These are phyloP conservation scores for Dalbergia oliveri DNA, from an alignment of 306 rosid species.

Conservation along the genomic window DNA sequence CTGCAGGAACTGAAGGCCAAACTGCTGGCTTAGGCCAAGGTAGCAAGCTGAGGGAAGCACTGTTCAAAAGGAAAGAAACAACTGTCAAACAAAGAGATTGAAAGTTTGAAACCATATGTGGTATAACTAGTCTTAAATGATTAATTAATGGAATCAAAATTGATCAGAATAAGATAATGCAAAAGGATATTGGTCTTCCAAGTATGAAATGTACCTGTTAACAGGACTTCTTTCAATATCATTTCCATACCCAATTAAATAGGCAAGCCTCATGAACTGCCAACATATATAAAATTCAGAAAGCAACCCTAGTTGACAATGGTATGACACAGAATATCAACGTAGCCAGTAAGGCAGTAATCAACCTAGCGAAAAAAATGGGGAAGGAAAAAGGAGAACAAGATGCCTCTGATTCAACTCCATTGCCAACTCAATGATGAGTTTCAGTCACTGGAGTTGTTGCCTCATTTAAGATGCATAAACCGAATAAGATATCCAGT, in stretches of 20 bases:
- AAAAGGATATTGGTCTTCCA: slow-evolving; percentile 21
- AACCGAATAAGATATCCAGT: slow-evolving; percentile 32
- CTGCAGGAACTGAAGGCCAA: slow-evolving; percentile 94
- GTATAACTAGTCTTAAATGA: slow-evolving; percentile 28
- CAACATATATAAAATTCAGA: slow-evolving; percentile 55
- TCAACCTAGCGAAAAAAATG: slow-evolving; percentile 22
- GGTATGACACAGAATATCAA: slow-evolving; percentile 33
- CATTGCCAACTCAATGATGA: slow-evolving; percentile 31
- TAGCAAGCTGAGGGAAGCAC: slow-evolving; percentile 96
- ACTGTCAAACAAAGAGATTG: slow-evolving; percentile 18
- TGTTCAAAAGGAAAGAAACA: slow-evolving; percentile 54
- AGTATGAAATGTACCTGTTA: slow-evolving; percentile 73
- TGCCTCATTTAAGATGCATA: slow-evolving; percentile 40
- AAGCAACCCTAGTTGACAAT: slow-evolving; percentile 35
- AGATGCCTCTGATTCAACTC: slow-evolving; percentile 38
- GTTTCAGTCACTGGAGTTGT: slow-evolving; percentile 34
- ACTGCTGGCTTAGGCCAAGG: slow-evolving; percentile 98
- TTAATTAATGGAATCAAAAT: slow-evolving; percentile 23
- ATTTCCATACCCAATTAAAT: slow-evolving; percentile 88
- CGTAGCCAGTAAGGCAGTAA: slow-evolving; percentile 23
- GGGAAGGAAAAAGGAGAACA: slow-evolving; percentile 18
- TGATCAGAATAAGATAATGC: slow-evolving; percentile 40
- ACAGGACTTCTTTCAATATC: slow-evolving; percentile 95
- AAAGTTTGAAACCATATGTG: slow-evolving; percentile 27
- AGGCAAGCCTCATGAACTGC: slow-evolving; percentile 99